Evolutionary conservation across 1,284 basidiomycete species (phyloP), one percentile per base, ranked within the genome.

Genomic region (Pisolithus thermaeus): DNA sequence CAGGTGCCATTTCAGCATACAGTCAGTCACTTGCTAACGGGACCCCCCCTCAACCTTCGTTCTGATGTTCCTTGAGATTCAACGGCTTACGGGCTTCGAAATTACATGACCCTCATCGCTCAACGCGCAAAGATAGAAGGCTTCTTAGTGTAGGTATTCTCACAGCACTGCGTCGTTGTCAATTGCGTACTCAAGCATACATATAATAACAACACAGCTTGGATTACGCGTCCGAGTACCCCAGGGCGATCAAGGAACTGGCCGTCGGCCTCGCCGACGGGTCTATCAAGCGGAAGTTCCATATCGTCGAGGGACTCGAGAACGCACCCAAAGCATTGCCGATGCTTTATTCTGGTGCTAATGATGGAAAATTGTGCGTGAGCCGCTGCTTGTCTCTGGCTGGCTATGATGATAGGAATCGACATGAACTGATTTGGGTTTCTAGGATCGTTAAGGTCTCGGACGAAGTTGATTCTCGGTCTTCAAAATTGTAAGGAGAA

Each of bases 241-340:
- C 75, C 4, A 73, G 67, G 39, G 87, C 83, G 1, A 70, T 77
- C 36, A 64, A 68, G 41, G 80, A 83, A 56, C 68, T 90, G 46
- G 72, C 76, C 0, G 64, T 70, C 27, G 81, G 78, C 57, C 68
- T 90, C 8, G 65, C 68, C 35, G 79, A 81, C 50, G 91, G 92
- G n/a, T 79, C 84, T 49, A 71, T 97, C 56, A 87, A 91, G 65
- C 79, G 88, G 45, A 85, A 87, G 58, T 93, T 91, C 70, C 86
- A 91, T 59, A 71, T 92, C 40, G 78, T 88, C 1, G 75, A 88
- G 51, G 90, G 88, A 0, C 70, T 93, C 30, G 80, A 87, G 54
- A 79, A 83, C 49, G 87, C 87, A 27, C 84, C 88, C 0, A 70
- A 74, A 12, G 80, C 85, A 4, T 67, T 94, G 51, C 77, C 77